Percentiles rank a stretch among this genome's conserved stretches.
These are phyloP conservation scores for Paramecium sonneborni DNA, from an alignment of 73 alveolate genomes.

Conservation along the genomic window DNA sequence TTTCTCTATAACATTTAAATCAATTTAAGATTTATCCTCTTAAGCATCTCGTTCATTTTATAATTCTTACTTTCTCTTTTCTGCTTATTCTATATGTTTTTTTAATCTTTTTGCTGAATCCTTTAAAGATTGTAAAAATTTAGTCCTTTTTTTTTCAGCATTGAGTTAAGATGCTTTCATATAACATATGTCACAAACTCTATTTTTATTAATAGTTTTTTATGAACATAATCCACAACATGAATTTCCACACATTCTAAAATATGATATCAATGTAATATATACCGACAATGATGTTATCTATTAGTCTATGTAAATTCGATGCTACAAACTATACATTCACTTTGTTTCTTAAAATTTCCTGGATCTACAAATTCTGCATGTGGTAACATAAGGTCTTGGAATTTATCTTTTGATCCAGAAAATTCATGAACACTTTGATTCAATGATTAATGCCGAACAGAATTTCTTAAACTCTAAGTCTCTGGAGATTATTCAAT, in stretches of 20 bases:
- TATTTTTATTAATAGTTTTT: neutral
- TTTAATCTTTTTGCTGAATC: neutral
- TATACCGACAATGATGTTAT: neutral
- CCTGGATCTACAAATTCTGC: neutral
- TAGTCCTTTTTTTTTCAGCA: neutral
- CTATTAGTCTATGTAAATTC: neutral
- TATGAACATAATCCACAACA: conserved; percentile 14
- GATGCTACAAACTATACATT: neutral
- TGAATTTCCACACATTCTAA: conserved; percentile 16
- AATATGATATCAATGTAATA: neutral
- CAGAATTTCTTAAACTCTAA: neutral
- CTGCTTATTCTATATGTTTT: neutral
- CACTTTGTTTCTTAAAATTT: neutral
- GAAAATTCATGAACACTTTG: neutral
- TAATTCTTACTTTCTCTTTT: neutral
- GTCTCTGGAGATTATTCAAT: neutral
- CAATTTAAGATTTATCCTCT: neutral
- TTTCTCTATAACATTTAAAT: neutral
- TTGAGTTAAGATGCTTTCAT: neutral
- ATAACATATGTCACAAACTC: neutral
- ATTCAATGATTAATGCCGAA: neutral
- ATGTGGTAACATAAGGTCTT: neutral
- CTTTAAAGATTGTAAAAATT: neutral
- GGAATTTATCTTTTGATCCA: neutral
- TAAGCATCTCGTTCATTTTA: neutral